A percentile compares a stretch with the other conserved stretches of the same genome.
These are phyloP conservation scores for Blastosporella zonata DNA, from an alignment of 1,284 basidiomycete genomes.

Conservation along the genomic window DNA sequence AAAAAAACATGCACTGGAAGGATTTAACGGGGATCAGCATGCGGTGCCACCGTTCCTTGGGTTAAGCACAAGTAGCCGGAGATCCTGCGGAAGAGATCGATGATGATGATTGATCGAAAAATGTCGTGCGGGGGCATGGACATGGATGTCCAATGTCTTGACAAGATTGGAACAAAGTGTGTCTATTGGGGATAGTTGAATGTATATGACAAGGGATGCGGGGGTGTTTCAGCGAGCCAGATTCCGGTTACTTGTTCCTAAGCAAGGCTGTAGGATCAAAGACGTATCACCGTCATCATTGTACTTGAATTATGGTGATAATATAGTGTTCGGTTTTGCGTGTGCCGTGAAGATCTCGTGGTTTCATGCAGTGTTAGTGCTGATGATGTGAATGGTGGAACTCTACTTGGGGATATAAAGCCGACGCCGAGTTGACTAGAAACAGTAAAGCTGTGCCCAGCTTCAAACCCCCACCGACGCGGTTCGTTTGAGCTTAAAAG, in stretches of 20 bases:
- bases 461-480: neutral
- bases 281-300: neutral
- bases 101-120: neutral
- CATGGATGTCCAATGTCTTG: neutral
- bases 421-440: neutral
- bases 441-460: neutral
- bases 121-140: neutral
- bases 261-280: neutral
- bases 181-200: neutral
- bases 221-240: neutral
- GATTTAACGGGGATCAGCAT: conserved; percentile 1
- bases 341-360: neutral
- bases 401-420: neutral
- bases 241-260: neutral
- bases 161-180: neutral
- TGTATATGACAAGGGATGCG: neutral
- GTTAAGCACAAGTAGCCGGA: conserved; percentile 4
- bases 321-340: neutral
- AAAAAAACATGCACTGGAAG: neutral
- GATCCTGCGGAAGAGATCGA: conserved; percentile 2
- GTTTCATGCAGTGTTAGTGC: neutral
- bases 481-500: neutral
- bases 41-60: neutral
- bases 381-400: neutral
- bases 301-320: neutral